A percentile compares a stretch with the other conserved stretches of the same genome.
phyloP scores from a whole-genome alignment of 2,329 filamentous ascomycete genomes.

The Aspergillus novoparasiticus region DNA sequence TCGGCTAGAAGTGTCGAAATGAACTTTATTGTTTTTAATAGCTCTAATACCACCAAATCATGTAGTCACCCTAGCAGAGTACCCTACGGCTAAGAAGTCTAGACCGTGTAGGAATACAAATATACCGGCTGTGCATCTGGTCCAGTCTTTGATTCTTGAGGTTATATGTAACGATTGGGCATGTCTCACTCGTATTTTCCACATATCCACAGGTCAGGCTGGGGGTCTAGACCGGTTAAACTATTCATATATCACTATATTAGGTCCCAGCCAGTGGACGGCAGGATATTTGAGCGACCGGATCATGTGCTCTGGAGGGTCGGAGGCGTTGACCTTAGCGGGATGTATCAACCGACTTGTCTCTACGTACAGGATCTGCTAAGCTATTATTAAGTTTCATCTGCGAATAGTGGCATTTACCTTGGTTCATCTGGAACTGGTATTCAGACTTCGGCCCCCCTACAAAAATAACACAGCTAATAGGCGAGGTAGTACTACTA shows the following conservation, averaged over 20 bases:
- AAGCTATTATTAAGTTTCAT: not conserved
- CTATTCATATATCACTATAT: not conserved
- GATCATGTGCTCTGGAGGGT: not conserved
- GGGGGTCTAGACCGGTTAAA: not conserved
- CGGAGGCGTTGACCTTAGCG: too few relatives aligned
- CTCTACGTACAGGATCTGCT: not conserved
- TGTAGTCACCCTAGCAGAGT: not conserved
- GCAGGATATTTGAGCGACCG: not conserved
- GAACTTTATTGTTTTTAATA: not conserved
- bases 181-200: not conserved
- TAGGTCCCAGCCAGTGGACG: too few relatives aligned
- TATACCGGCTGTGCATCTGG: not conserved
- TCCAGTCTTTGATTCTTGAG: not conserved
- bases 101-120: not conserved
- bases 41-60: not conserved
- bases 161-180: not conserved
- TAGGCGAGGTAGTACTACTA: not conserved
- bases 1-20: not conserved
- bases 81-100: not conserved
- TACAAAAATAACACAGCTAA: not conserved
- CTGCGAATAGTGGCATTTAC: not conserved
- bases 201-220: not conserved
- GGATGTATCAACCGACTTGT: too few relatives aligned
- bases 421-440: not conserved
- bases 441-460: not conserved